These are phyloP conservation scores for Paulownia fortunei DNA, from an alignment of 257 asterid genomes.

Conservation along the genomic window DNA sequence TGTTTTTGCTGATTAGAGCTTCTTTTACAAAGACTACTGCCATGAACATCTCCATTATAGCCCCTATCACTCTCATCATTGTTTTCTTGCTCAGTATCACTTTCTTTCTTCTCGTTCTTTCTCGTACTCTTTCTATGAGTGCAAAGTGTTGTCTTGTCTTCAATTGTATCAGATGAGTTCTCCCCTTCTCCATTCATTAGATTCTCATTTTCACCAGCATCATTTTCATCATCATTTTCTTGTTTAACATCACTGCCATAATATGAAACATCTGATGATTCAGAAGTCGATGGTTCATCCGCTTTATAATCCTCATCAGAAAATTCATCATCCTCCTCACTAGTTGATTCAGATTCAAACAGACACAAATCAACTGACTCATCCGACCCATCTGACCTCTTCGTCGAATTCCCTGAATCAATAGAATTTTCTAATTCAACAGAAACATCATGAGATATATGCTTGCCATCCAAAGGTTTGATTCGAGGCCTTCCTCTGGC, in stretches of 20 bases:
- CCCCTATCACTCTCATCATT: slow-evolving; percentile 1
- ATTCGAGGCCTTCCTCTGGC: slow-evolving; percentile 17
- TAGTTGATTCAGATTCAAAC: background rate
- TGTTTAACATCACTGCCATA: background rate
- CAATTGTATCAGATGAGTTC: background rate
- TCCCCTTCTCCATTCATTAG: background rate
- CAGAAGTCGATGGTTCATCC: slow-evolving; percentile 24
- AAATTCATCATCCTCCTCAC: slow-evolving; percentile 29
- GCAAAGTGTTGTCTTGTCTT: background rate
- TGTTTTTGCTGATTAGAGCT: background rate
- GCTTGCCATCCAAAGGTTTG: background rate
- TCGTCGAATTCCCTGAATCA: slow-evolving; percentile 1
- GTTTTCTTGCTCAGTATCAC: background rate
- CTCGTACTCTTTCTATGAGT: background rate
- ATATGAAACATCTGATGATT: slow-evolving; percentile 22
- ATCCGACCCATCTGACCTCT: slow-evolving; percentile 21
- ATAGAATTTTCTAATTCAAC: slow-evolving; percentile 4
- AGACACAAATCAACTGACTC: slow-evolving; percentile 10
- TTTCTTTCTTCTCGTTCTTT: slow-evolving; percentile 5
- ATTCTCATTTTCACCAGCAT: background rate
- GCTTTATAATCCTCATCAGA: slow-evolving; percentile 30
- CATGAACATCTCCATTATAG: background rate
- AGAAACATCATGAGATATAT: background rate
- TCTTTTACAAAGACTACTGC: background rate
- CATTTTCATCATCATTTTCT: slow-evolving; percentile 8